These are phyloP conservation scores for Linnemannia schmuckeri DNA, from an alignment of 192 early-diverging fungal genomes.

Conservation along the genomic window DNA sequence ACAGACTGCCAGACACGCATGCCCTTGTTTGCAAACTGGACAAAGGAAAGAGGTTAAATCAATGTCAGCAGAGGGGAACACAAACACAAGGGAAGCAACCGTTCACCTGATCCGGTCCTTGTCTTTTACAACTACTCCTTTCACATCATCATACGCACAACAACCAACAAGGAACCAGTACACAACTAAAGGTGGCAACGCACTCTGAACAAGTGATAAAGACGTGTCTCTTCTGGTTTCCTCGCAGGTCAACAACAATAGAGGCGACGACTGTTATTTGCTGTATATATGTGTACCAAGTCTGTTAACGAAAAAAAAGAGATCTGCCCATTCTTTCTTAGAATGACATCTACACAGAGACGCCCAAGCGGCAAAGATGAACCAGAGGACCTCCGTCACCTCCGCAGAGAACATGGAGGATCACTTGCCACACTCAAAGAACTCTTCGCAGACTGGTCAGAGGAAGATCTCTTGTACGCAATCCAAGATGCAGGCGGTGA, in stretches of 20 bases:
- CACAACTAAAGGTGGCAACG: not conserved
- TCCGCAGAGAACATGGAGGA: constrained; percentile 71
- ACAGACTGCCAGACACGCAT: not conserved
- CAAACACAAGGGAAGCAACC: not conserved
- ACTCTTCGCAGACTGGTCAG: constrained; percentile 87
- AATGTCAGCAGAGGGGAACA: not conserved
- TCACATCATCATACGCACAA: not conserved
- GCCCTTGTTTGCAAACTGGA: too few relatives aligned
- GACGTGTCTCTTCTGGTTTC: too few relatives aligned
- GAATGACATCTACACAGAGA: constrained; percentile 41
- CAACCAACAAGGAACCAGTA: not conserved
- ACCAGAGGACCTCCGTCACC: constrained; percentile 72
- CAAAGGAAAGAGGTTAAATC: not conserved
- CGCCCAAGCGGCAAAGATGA: constrained; percentile 57
- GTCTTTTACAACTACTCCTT: not conserved
- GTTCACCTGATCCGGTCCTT: not conserved
- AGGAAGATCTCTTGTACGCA: constrained; percentile 87
- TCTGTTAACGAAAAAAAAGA: constrained; percentile 7
- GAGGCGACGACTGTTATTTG: not conserved
- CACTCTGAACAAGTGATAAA: too few relatives aligned
- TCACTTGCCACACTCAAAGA: constrained; percentile 74
- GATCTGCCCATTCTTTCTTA: not conserved
- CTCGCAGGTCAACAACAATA: not conserved
- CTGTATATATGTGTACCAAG: not conserved
- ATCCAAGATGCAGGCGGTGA: constrained; percentile 91